Evolutionary conservation across 2,329 filamentous ascomycete genomes (phyloP).

Genomic region (Xylaria hypoxylon): DNA sequence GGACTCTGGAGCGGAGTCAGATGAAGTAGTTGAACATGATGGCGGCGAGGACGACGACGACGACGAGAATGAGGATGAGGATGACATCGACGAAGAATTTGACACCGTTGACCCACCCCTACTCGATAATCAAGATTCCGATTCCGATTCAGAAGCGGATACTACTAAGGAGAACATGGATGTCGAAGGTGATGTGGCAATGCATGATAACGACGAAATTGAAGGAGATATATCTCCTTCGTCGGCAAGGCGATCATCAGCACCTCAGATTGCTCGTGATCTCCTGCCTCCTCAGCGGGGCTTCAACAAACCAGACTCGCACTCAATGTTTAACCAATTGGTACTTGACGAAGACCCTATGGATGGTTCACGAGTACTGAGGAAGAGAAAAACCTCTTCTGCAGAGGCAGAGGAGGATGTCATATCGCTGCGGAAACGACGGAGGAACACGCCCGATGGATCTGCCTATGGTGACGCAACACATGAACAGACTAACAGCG

Average conservation of each 20-base stretch:
- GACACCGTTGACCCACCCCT: slow-evolving; percentile 45
- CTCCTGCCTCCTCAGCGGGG: slow-evolving; percentile 76
- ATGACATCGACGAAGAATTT: slow-evolving; percentile 52
- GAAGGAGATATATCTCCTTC: slow-evolving; percentile 55
- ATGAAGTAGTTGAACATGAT: slow-evolving; percentile 48
- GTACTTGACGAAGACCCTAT: slow-evolving; percentile 78
- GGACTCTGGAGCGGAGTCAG: slow-evolving; percentile 50
- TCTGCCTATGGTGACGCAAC: slow-evolving; percentile 49
- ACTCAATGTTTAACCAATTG: slow-evolving; percentile 81
- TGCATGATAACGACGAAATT: slow-evolving; percentile 39
- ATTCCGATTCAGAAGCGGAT: slow-evolving; percentile 47
- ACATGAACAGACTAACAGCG: slow-evolving; percentile 52
- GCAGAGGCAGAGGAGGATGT: slow-evolving; percentile 69
- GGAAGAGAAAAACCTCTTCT: slow-evolving; percentile 87
- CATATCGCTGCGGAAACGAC: slow-evolving; percentile 65
- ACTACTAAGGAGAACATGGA: slow-evolving; percentile 44
- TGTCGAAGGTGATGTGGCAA: slow-evolving; percentile 47
- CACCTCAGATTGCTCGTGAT: slow-evolving; percentile 76
- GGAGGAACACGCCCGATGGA: slow-evolving; percentile 61
- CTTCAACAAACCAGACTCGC: slow-evolving; percentile 73
- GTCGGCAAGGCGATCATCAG: slow-evolving; percentile 64
- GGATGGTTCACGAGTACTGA: slow-evolving; percentile 80
- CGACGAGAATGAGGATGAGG: slow-evolving; percentile 44
- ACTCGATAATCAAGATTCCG: slow-evolving; percentile 48
- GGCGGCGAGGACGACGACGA: slow-evolving; percentile 49